Evolutionary conservation across 441 rosid species (phyloP).

Genomic region (Aquilaria agallochum): DNA sequence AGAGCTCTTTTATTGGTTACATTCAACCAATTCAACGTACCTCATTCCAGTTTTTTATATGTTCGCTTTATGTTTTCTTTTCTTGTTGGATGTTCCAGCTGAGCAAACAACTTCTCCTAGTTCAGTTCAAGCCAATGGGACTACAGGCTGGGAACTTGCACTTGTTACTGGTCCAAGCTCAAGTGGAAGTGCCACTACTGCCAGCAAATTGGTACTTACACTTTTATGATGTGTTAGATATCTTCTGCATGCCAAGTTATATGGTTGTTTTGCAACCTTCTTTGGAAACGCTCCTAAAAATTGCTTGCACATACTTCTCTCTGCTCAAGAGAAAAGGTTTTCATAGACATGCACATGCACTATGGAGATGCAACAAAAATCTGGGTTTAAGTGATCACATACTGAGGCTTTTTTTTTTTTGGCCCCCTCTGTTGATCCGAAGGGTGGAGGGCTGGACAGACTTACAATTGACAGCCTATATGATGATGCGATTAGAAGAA

Average conservation of each 20-base stretch:
- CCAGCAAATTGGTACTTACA: slow-evolving; percentile 69
- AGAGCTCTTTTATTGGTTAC: too few relatives aligned
- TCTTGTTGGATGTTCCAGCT: slow-evolving; percentile 35
- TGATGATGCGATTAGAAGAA: slow-evolving; percentile 91
- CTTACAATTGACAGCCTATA: slow-evolving; percentile 92
- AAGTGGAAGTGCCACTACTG: slow-evolving; percentile 54
- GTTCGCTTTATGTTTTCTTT: slow-evolving; percentile 2
- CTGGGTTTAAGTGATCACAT: neutral
- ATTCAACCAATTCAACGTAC: too few relatives aligned
- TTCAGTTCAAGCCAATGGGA: slow-evolving; percentile 39
- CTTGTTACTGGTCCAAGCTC: slow-evolving; percentile 89
- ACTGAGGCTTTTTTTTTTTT: neutral
- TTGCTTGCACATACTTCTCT: too few relatives aligned
- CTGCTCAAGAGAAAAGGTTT: neutral
- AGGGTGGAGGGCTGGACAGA: slow-evolving; percentile 96
- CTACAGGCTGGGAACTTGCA: slow-evolving; percentile 86
- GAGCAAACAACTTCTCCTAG: slow-evolving; percentile 44
- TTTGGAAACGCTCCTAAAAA: too few relatives aligned
- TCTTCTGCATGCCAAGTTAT: too few relatives aligned
- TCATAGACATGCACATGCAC: neutral
- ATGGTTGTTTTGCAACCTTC: too few relatives aligned
- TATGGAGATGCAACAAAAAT: too few relatives aligned
- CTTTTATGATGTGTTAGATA: neutral
- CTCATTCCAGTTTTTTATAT: slow-evolving; percentile 3
- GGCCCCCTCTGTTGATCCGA: slow-evolving; percentile 10